phyloP scores from a whole-genome alignment of 495 filamentous ascomycete genomes.

The Podospora pseudoanserina region DNA sequence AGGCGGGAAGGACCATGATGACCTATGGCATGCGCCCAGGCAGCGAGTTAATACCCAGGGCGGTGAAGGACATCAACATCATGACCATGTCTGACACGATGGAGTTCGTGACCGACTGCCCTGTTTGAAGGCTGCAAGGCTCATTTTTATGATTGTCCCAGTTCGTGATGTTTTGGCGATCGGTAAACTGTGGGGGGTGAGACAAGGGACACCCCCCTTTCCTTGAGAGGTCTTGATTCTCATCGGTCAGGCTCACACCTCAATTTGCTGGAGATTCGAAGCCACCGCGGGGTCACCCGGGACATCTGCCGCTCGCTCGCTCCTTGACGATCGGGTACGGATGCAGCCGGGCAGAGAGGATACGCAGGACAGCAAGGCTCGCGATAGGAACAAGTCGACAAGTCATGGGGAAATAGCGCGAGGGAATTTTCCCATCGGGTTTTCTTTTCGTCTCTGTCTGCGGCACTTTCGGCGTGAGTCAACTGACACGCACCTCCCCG shows the following conservation, averaged over 20 bases:
- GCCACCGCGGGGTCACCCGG: neutral
- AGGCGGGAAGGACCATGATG: neutral
- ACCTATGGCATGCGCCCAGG: neutral
- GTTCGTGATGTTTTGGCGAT: neutral
- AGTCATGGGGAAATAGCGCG: neutral
- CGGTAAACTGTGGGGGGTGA: neutral
- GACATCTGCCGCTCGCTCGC: neutral
- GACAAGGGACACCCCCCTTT: neutral
- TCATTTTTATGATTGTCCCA: neutral
- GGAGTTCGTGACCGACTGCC: neutral
- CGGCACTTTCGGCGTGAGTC: conserved; percentile 12
- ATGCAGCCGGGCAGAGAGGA: neutral
- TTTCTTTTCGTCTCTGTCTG: neutral
- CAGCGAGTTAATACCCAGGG: neutral
- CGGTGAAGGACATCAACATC: neutral
- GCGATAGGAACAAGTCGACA: neutral
- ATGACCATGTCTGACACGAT: neutral
- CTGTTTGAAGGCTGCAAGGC: neutral
- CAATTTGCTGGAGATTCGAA: neutral
- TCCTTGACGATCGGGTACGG: neutral
- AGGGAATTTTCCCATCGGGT: neutral
- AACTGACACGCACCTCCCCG: conserved; percentile 1
- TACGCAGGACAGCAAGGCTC: neutral
- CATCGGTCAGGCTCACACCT: neutral
- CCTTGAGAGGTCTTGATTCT: neutral